A percentile compares a stretch with the other conserved stretches of the same genome.
Conservation (phyloP, 345 rosid genomes). For the Eutrema japonicum region DNA sequence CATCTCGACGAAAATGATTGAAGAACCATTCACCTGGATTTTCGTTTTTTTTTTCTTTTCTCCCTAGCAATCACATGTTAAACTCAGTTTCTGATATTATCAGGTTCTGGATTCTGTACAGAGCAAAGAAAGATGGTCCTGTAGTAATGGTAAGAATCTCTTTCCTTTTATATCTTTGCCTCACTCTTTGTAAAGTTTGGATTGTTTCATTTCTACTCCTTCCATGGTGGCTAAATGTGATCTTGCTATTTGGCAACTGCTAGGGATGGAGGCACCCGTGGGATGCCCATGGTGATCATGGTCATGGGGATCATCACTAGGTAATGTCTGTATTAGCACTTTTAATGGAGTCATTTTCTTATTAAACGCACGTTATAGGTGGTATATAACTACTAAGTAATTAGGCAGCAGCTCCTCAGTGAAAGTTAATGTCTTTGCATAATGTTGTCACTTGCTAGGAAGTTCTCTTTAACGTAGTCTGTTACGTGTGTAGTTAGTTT, state of each 20-base stretch:
- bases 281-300: conserved; percentile 96
- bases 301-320: conserved; percentile 72
- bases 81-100: conserved; percentile 26
- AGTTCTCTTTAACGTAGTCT: neutral
- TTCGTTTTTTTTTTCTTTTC: neutral
- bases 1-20: neutral
- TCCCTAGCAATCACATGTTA: neutral
- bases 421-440: neutral
- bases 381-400: neutral
- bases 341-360: neutral
- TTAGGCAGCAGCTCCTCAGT: neutral
- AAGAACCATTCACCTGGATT: neutral
- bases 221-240: conserved; percentile 11
- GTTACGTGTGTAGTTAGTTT: conserved; percentile 4
- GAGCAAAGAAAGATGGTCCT: conserved; percentile 97
- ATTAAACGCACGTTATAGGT: neutral
- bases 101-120: conserved; percentile 96
- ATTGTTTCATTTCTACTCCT: neutral
- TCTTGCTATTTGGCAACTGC: conserved; percentile 20
- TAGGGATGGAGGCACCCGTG: conserved; percentile 99
- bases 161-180: neutral
- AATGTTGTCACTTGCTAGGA: neutral
- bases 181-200: neutral
- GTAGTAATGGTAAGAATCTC: conserved; percentile 73
- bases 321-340: conserved; percentile 39